A percentile compares a stretch with the other conserved stretches of the same genome.
phyloP scores from a whole-genome alignment of 352 stramenopile genomes.

The Phytophthora ohioensis region DNA sequence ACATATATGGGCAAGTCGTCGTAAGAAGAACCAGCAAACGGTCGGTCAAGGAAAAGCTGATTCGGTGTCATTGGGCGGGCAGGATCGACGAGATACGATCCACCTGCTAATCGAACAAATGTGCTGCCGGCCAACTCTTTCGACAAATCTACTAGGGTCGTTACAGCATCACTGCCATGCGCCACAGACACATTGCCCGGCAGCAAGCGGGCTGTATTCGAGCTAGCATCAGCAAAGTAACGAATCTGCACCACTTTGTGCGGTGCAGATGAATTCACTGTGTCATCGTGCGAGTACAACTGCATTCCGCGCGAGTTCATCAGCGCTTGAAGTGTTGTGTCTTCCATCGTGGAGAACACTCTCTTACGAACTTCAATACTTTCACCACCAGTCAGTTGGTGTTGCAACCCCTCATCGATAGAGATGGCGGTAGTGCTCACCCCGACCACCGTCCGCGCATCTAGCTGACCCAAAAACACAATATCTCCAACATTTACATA shows the following conservation, averaged over 20 bases:
- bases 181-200: constrained; percentile 60
- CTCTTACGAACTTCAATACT: constrained; percentile 61
- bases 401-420: constrained; percentile 63
- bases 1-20: constrained; percentile 63
- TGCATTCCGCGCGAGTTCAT: constrained; percentile 62
- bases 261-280: constrained; percentile 33
- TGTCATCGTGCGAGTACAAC: constrained; percentile 59
- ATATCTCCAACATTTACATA: constrained; percentile 62
- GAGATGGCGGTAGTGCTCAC: constrained; percentile 49
- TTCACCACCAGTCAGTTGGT: constrained; percentile 44
- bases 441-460: constrained; percentile 59
- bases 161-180: constrained; percentile 55
- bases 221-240: constrained; percentile 61
- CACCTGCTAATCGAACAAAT: constrained; percentile 63
- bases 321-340: constrained; percentile 48
- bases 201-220: constrained; percentile 34
- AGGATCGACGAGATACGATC: constrained; percentile 59
- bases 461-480: constrained; percentile 57
- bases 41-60: constrained; percentile 58
- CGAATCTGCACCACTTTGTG: constrained; percentile 58
- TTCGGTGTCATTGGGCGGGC: constrained; percentile 37
- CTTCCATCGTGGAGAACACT: constrained; percentile 55
- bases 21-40: constrained; percentile 53
- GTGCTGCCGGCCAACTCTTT: constrained; percentile 38
- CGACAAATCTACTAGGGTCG: constrained; percentile 53